Evolutionary conservation across 164 flowering plant genomes (phyloP), one percentile per base, ranked within the genome.

Genomic region (Chimonanthus praecox): DNA sequence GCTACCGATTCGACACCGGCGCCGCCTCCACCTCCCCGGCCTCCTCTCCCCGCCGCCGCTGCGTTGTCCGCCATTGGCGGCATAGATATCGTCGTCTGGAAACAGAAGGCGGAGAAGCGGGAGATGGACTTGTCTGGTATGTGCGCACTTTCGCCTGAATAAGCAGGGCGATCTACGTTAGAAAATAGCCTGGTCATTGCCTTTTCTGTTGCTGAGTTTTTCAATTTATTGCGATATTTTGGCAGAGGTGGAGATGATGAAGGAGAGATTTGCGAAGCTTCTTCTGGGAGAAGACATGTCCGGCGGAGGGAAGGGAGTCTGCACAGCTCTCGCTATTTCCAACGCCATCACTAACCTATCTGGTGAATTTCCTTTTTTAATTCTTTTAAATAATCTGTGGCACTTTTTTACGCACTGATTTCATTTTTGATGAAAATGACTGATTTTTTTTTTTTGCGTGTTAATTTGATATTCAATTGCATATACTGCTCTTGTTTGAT

Each of bases 201-300:
- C 4, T 63, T 43, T 47, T 44, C 62, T 73, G 5, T 16, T 5
- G 33, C 16, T 4, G 9, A 15, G 18, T 13, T 65, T 47, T 5
- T 16, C 47, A 67, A 33, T 64, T 46, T 71, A 3, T n/a, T 49
- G 21, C 15, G 7, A 9, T 33, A 33, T 76, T 43, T 47, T 67
- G 82, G 73, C 82, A 88, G 97, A 90, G 68, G 71, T 84, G 47
- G 93, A 87, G 73, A 68, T 87, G 86, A 91, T 92, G 93, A 91
- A 89, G 82, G 96, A 92, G 78, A 74, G 90, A 20, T 92, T 92
- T 66, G 88, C 96, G 0, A 92, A 90, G 83, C 87, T 92, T 69
- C 83, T 92, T 13, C 88, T 92, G 0, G 97, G 94, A 60, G 97
- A 92, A 77, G 97, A 92, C 70, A 90, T 91, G 97, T 92, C 97